Conservation (phyloP, 2,329 filamentous ascomycete genomes). For the Aspergillus brasiliensis region DNA sequence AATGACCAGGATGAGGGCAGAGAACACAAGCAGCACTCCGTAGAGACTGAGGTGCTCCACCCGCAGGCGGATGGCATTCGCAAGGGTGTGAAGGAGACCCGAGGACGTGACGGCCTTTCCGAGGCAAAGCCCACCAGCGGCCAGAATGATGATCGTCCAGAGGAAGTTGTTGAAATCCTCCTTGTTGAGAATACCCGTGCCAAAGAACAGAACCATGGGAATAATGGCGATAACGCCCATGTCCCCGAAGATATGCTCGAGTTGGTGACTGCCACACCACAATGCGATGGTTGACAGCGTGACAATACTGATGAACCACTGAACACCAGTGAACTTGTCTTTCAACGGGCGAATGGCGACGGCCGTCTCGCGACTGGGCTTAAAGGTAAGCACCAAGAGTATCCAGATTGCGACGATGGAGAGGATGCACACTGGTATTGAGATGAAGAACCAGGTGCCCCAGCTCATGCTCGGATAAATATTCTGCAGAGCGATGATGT, state of each 20-base stretch:
- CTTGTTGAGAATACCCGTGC: slow-evolving; percentile 92
- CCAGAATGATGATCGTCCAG: slow-evolving; percentile 99
- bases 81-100: slow-evolving; percentile 86
- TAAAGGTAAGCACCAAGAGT: slow-evolving; percentile 81
- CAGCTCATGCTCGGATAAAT: slow-evolving; percentile 91
- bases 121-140: slow-evolving; percentile 86
- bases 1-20: slow-evolving; percentile 80
- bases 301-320: slow-evolving; percentile 88
- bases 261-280: slow-evolving; percentile 90
- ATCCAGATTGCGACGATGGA: slow-evolving; percentile 88
- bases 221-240: slow-evolving; percentile 99
- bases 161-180: slow-evolving; percentile 99
- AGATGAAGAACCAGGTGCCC: slow-evolving; percentile 96
- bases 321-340: slow-evolving; percentile 82
- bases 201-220: slow-evolving; percentile 93
- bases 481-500: slow-evolving; percentile 93
- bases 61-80: slow-evolving; percentile 69
- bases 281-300: slow-evolving; percentile 82
- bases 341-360: slow-evolving; percentile 90
- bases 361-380: slow-evolving; percentile 78
- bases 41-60: slow-evolving; percentile 84
- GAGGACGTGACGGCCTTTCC: slow-evolving; percentile 95
- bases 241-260: slow-evolving; percentile 86
- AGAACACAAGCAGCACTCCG: slow-evolving; percentile 82
- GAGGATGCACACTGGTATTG: slow-evolving; percentile 87